Evolutionary conservation across 441 rosid genomes (phyloP).

Genomic region (Populus hybrid): DNA sequence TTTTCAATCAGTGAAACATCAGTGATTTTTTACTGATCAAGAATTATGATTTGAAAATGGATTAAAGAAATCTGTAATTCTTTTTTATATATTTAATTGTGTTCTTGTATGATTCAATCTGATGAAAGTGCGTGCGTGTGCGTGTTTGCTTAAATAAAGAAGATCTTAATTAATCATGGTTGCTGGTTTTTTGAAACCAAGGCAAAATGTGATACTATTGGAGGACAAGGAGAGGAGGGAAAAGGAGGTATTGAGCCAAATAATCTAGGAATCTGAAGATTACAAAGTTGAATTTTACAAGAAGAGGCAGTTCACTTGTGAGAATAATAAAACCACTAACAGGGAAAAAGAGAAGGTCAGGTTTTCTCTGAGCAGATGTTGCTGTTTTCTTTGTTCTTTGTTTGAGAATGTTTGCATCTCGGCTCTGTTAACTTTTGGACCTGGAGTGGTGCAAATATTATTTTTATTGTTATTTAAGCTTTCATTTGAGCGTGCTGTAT

Average conservation of each 20-base stretch:
- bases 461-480: neutral
- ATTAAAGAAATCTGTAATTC: neutral
- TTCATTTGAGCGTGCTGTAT: neutral
- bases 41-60: too few species aligned
- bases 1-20: neutral
- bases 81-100: neutral
- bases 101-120: neutral
- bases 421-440: neutral
- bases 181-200: constrained; percentile 17
- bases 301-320: constrained; percentile 51
- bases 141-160: neutral
- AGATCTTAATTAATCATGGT: neutral
- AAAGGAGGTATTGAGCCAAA: constrained; percentile 50
- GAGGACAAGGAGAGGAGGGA: constrained; percentile 85
- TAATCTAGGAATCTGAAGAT: constrained; percentile 58
- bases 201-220: constrained; percentile 56
- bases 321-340: constrained; percentile 56
- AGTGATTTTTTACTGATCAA: neutral
- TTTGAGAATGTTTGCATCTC: neutral
- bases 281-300: constrained; percentile 58
- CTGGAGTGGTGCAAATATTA: neutral
- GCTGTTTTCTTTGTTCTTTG: neutral
- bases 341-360: constrained; percentile 75
- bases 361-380: neutral
- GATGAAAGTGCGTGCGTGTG: neutral